Base-by-base conservation (phyloP, 2,329 filamentous ascomycete genomes). In the Magnaporthiopsis incrustans region DNA sequence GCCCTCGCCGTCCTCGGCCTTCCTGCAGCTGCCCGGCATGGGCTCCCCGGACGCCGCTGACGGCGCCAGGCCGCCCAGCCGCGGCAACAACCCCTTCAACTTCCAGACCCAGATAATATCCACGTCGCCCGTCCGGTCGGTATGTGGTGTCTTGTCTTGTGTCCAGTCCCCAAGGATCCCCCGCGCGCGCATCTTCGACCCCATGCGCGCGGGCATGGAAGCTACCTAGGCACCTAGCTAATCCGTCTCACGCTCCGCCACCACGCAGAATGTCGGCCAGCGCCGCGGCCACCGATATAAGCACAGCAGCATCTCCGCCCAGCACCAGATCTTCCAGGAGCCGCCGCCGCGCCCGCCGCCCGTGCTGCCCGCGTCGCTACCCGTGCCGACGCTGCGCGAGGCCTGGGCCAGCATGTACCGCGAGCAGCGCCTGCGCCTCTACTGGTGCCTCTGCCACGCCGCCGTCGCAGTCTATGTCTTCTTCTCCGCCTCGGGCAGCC, bases 211-310 rank as follows among this genome's bases (percentile, higher is more conserved):
- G 33, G 8, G 33, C 33, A 8, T 12, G 33, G 8, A 35, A 35
- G 33, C 33, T 35, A 35, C 3, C 33, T 35, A 35, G 27, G 27
- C 5, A 35, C 4, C 35, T 22, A n/a, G 33, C 18, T n/a, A n/a
- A n/a, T n/a, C n/a, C 44, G 60, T 38, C 35, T 69, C 64, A 57
- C 27, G 26, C 50, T 60, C 50, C 50, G 15, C 53, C 30, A 32
- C 62, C 63, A 56, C 66, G 63, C 75, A 96, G 89, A 94, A 92
- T 70, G 86, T 97, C 67, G 93, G 93, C 67, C 91, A 97, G 76
- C 87, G 95, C 68, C 89, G 94, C 66, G 95, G 95, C 67, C 95
- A 99, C 79, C 92, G 95, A 75, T 99, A 99, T 82, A 97, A 97
- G 74, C 94, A 98, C 79, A 96, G 91, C 74, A 96, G 91, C 74